These are phyloP conservation scores for Umbelopsis sp. DNA, from an alignment of 192 early-diverging fungal species.

Conservation along the genomic window DNA sequence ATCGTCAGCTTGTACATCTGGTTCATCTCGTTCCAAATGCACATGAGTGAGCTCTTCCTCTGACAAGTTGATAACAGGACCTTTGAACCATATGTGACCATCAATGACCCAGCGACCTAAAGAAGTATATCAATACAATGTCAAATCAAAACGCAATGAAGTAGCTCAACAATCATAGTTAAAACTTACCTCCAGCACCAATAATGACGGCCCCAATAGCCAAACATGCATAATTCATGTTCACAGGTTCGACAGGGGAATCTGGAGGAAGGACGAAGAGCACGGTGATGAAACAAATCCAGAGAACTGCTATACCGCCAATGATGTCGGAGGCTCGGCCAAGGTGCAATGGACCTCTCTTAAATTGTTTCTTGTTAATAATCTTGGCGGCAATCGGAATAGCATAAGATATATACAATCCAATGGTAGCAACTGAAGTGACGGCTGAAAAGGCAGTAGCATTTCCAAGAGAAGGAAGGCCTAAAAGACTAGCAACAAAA, in stretches of 20 bases:
- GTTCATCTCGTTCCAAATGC: constrained; percentile 18
- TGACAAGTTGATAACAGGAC: constrained; percentile 35
- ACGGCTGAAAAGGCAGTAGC: constrained; percentile 49
- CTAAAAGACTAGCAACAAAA: constrained; percentile 40
- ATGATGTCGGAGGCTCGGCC: constrained; percentile 33
- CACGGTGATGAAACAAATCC: constrained; percentile 49
- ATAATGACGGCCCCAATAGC: constrained; percentile 36
- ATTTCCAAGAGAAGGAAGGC: constrained; percentile 39
- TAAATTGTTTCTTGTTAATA: constrained; percentile 24
- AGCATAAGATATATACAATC: constrained; percentile 53
- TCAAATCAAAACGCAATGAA: no score
- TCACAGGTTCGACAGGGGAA: constrained; percentile 30
- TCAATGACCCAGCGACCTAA: constrained; percentile 44
- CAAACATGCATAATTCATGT: constrained; percentile 49
- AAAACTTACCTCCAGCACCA: constrained; percentile 29
- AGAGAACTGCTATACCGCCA: constrained; percentile 41
- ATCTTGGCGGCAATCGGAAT: constrained; percentile 31
- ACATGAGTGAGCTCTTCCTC: constrained; percentile 11
- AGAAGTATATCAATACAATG: background rate
- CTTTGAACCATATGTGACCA: constrained; percentile 52
- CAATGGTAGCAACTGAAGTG: constrained; percentile 55
- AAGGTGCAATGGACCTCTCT: constrained; percentile 40
- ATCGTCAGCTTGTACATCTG: background rate
- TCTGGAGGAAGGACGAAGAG: constrained; percentile 41
- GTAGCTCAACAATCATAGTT: background rate